Evolutionary conservation across 2,329 filamentous ascomycete species (phyloP).

Genomic region (Fusarium cyanostomum): DNA sequence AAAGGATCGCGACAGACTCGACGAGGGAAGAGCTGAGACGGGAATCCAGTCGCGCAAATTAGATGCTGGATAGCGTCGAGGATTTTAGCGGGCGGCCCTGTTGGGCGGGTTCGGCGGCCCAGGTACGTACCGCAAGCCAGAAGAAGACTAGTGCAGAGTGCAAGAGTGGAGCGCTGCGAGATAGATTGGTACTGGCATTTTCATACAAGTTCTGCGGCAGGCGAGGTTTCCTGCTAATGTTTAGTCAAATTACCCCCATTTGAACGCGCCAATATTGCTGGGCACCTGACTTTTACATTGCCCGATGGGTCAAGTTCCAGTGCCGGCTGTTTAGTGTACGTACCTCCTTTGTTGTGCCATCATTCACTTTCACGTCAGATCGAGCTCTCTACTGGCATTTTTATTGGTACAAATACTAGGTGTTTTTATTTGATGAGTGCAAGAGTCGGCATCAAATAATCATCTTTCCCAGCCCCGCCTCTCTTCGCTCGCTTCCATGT

Average conservation of each 20-base stretch:
- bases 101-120: slow-evolving; percentile 33
- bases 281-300: slow-evolving; percentile 37
- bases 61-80: slow-evolving; percentile 44
- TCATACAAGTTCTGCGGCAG: rapidly evolving
- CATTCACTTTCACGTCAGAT: slow-evolving; percentile 11
- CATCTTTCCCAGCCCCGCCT: not conserved
- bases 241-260: slow-evolving; percentile 32
- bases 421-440: not conserved
- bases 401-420: not conserved
- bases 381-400: slow-evolving; percentile 5
- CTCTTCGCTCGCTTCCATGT: slow-evolving; percentile 18
- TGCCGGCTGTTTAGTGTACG: slow-evolving; percentile 21
- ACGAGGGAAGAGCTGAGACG: slow-evolving; percentile 40
- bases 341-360: slow-evolving; percentile 21
- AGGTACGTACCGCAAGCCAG: slow-evolving; percentile 3
- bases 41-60: slow-evolving; percentile 46
- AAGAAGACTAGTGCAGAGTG: slow-evolving; percentile 27
- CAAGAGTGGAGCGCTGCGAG: slow-evolving; percentile 38
- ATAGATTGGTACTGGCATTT: slow-evolving; percentile 37
- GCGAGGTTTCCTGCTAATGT: slow-evolving; percentile 23
- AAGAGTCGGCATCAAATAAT: not conserved
- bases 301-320: slow-evolving; percentile 27
- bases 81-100: slow-evolving; percentile 41
- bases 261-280: slow-evolving; percentile 20
- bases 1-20: slow-evolving; percentile 41